Evolutionary conservation across 169 alveolate genomes (phyloP).

Genomic region (Plasmodium berghei): DNA sequence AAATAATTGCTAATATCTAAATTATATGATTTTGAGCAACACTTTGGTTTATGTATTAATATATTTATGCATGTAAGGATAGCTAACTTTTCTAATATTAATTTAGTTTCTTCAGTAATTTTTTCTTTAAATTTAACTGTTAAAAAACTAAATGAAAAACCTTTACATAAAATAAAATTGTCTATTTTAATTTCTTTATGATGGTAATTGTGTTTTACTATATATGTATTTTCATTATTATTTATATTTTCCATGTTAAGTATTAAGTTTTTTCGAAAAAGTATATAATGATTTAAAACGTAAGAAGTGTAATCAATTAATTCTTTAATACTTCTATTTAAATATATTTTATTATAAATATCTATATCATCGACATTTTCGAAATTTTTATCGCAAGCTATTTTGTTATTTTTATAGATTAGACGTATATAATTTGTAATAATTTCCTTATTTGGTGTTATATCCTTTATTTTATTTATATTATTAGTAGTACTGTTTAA

Average conservation of each 20-base stretch:
- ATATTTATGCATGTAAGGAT: conserved; percentile 42
- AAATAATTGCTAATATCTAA: conserved; percentile 43
- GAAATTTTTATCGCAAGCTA: conserved; percentile 35
- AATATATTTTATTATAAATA: conserved; percentile 49
- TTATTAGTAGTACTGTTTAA: background rate
- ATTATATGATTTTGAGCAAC: conserved; percentile 17
- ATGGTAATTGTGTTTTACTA: conserved; percentile 39
- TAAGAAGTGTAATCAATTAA: conserved; percentile 69
- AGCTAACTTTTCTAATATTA: conserved; percentile 66
- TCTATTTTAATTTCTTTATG: conserved; percentile 69
- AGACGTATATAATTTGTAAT: conserved; percentile 51
- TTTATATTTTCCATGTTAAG: conserved; percentile 31
- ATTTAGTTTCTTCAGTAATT: conserved; percentile 16
- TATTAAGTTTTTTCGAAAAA: conserved; percentile 39
- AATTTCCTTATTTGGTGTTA: conserved; percentile 3
- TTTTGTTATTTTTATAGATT: conserved; percentile 44
- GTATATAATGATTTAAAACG: conserved; percentile 67
- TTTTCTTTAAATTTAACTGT: conserved; percentile 29
- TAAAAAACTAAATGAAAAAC: conserved; percentile 55
- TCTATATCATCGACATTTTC: conserved; percentile 29
- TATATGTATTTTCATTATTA: background rate
- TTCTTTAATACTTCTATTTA: conserved; percentile 51
- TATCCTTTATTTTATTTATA: background rate
- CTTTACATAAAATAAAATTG: conserved; percentile 68
- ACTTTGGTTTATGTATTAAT: conserved; percentile 57